Percentiles rank a stretch among this genome's conserved stretches.
These are phyloP conservation scores for Dioscorea dumetorum DNA, from an alignment of 106 monocot genomes.

Conservation along the genomic window DNA sequence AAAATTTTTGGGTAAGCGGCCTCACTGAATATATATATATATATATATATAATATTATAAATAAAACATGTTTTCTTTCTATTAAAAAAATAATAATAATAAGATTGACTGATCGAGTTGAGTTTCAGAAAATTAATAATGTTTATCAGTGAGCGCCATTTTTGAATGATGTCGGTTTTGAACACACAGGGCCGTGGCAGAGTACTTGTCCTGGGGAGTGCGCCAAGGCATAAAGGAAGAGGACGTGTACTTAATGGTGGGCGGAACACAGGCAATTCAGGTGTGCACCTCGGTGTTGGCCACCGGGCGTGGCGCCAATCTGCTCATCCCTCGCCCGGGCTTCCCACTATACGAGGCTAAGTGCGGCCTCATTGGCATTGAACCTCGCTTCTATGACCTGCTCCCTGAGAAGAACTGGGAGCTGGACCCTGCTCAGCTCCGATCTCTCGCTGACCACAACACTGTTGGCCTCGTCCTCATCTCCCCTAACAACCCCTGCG, in stretches of 20 bases:
- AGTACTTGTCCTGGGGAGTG: slow-evolving; percentile 34
- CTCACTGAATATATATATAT: too few relatives aligned
- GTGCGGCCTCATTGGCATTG: slow-evolving; percentile 50
- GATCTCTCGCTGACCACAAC: slow-evolving; percentile 33
- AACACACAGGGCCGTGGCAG: slow-evolving; percentile 54
- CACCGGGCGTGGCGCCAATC: slow-evolving; percentile 43
- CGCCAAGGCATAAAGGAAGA: slow-evolving; percentile 7
- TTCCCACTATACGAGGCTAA: slow-evolving; percentile 76
- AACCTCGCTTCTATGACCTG: slow-evolving; percentile 82
- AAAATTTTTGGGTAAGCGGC: too few relatives aligned
- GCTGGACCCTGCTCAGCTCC: slow-evolving; percentile 44
- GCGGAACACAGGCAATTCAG: slow-evolving; percentile 77
- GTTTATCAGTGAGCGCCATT: too few relatives aligned
- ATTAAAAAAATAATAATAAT: too few relatives aligned
- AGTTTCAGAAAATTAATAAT: too few relatives aligned
- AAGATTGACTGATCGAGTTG: too few relatives aligned
- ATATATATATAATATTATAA: too few relatives aligned
- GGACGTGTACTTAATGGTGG: slow-evolving; percentile 73
- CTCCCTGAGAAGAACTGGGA: slow-evolving; percentile 51
- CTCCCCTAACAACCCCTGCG: slow-evolving; percentile 92
- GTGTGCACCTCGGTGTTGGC: slow-evolving; percentile 41
- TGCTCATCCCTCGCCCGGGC: slow-evolving; percentile 81
- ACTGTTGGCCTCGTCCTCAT: slow-evolving; percentile 72
- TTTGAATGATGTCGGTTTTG: too few relatives aligned
- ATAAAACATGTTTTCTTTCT: too few relatives aligned